Percentiles rank a stretch among this genome's conserved stretches.
Conservation (phyloP, 306 rosid species). For the Castanospermum australe region DNA sequence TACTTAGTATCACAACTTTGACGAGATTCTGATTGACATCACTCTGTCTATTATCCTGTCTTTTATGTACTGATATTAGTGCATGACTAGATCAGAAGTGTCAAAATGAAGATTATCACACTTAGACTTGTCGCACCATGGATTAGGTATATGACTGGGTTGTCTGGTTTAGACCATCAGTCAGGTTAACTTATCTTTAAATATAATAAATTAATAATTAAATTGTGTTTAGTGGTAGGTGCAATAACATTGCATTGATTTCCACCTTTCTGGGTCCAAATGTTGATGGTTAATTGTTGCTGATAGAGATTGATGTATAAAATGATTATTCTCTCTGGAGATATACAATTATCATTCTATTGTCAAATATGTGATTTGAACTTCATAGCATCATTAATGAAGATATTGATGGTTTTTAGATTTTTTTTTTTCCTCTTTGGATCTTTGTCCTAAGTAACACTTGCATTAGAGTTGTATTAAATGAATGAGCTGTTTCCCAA, state of each 20-base stretch:
- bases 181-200: neutral
- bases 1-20: slow-evolving; percentile 9
- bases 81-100: slow-evolving; percentile 3
- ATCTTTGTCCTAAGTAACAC: neutral
- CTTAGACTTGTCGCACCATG: neutral
- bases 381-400: slow-evolving; percentile 4
- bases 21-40: slow-evolving; percentile 1
- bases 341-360: slow-evolving; percentile 1
- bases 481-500: neutral
- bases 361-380: slow-evolving; percentile 13
- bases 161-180: neutral
- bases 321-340: slow-evolving; percentile 4
- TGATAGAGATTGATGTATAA: neutral
- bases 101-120: neutral
- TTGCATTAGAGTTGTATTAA: neutral
- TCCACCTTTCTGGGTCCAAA: neutral
- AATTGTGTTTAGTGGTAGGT: neutral
- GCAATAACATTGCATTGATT: neutral
- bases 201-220: neutral
- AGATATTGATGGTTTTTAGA: slow-evolving; percentile 10
- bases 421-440: neutral
- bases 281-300: neutral
- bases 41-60: slow-evolving; percentile 6
- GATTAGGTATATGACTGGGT: neutral
- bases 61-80: slow-evolving; percentile 7